Evolutionary conservation across 768 basidiomycete species (phyloP).

Genomic region (Scleroderma citrinum): DNA sequence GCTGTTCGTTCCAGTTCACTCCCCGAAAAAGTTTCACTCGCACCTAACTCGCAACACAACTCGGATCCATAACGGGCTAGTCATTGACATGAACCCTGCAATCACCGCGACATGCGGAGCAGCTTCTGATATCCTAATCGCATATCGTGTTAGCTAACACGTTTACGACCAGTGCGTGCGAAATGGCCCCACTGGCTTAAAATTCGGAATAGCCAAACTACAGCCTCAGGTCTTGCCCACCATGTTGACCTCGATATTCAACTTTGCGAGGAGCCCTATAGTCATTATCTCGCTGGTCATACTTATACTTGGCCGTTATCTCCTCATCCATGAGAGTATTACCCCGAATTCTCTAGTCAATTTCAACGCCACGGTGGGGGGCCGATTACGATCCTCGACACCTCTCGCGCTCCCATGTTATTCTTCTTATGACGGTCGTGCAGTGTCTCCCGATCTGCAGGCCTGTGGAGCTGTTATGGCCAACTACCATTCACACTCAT

Average conservation of each 20-base stretch:
- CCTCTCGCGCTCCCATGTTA: slow-evolving; percentile 32
- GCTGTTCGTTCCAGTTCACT: too few species aligned
- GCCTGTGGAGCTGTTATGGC: slow-evolving; percentile 24
- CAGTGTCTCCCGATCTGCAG: slow-evolving; percentile 7
- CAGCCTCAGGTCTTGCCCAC: too few species aligned
- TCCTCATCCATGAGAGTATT: neutral
- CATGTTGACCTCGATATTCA: neutral
- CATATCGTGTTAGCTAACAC: too few species aligned
- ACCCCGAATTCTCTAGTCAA: slow-evolving; percentile 4
- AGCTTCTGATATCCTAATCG: too few species aligned
- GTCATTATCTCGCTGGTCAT: neutral
- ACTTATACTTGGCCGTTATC: neutral
- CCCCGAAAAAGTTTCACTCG: too few species aligned
- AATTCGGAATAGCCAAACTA: too few species aligned
- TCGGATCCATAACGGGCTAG: too few species aligned
- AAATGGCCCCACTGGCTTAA: too few species aligned
- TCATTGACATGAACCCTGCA: too few species aligned
- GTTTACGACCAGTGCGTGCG: too few species aligned
- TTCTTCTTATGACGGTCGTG: slow-evolving; percentile 18
- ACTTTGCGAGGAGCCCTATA: neutral
- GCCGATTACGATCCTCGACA: slow-evolving; percentile 21
- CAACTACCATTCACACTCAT: slow-evolving; percentile 23
- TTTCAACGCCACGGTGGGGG: slow-evolving; percentile 24
- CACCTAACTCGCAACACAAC: too few species aligned
- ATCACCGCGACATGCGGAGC: too few species aligned